Evolutionary conservation across 768 basidiomycete genomes (phyloP).

Genomic region (Trametes cubensis): DNA sequence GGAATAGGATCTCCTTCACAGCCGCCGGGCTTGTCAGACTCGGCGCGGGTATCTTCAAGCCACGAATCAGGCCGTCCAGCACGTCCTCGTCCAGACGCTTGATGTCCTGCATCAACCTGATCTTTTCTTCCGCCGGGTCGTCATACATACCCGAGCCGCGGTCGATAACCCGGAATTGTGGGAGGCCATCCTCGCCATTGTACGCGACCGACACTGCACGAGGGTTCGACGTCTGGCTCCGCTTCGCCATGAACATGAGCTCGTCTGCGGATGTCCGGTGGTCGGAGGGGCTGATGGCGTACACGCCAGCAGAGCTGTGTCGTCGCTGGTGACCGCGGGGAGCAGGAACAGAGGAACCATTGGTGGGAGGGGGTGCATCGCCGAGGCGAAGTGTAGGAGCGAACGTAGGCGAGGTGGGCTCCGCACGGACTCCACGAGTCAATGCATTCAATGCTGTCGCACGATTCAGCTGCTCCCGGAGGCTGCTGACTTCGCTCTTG

Average conservation of each 20-base stretch:
- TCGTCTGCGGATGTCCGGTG: constrained; percentile 79
- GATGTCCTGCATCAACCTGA: constrained; percentile 87
- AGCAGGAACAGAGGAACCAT: constrained; percentile 39
- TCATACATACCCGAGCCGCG: constrained; percentile 80
- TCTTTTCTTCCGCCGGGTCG: constrained; percentile 94
- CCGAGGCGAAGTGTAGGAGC: constrained; percentile 71
- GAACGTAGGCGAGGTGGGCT: constrained; percentile 85
- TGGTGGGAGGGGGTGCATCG: constrained; percentile 47
- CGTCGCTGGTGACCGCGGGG: constrained; percentile 73
- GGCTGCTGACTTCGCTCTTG: constrained; percentile 87
- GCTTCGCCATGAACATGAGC: constrained; percentile 72
- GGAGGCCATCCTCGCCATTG: constrained; percentile 75
- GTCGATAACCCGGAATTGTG: constrained; percentile 62
- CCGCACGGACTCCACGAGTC: constrained; percentile 69
- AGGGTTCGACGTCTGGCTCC: constrained; percentile 69
- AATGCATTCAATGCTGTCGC: constrained; percentile 91
- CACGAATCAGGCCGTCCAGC: constrained; percentile 83
- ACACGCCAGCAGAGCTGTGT: constrained; percentile 85
- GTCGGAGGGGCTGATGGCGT: constrained; percentile 59
- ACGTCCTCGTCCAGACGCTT: constrained; percentile 93
- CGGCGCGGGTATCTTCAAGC: constrained; percentile 90
- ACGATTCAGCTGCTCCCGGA: constrained; percentile 94
- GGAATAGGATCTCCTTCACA: constrained; percentile 97
- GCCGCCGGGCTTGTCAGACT: constrained; percentile 90
- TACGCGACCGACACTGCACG: constrained; percentile 89